phyloP scores from a whole-genome alignment of 2,329 filamentous ascomycete genomes.

The Neophaeococcomyces mojaviensis region DNA sequence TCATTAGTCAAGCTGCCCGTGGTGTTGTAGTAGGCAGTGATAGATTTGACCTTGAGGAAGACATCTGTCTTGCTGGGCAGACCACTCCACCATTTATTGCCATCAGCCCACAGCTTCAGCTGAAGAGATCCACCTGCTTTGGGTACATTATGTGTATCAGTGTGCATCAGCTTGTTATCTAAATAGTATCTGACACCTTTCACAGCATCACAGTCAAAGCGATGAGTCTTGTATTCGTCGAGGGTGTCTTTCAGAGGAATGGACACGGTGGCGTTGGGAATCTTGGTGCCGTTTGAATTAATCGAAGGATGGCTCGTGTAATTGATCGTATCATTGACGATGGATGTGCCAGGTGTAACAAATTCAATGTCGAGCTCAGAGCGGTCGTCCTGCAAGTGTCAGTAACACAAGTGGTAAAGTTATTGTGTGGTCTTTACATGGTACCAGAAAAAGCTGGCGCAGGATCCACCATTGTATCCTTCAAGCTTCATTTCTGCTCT shows the following conservation, averaged over 20 bases:
- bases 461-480: constrained; percentile 24
- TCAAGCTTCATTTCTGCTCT: constrained; percentile 23
- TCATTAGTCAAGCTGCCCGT: constrained; percentile 5
- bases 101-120: constrained; percentile 28
- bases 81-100: constrained; percentile 24
- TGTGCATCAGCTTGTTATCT: constrained; percentile 21
- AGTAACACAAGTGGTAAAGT: not conserved
- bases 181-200: constrained; percentile 23
- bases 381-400: constrained; percentile 20
- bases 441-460: constrained; percentile 28
- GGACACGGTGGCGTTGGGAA: constrained; percentile 23
- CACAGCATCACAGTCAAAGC: constrained; percentile 24
- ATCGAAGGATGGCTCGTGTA: constrained; percentile 26
- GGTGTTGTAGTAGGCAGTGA: constrained; percentile 26
- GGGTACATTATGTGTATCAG: constrained; percentile 18
- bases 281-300: constrained; percentile 16
- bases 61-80: constrained; percentile 25
- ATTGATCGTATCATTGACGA: constrained; percentile 23
- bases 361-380: constrained; percentile 27
- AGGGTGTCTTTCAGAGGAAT: constrained; percentile 17
- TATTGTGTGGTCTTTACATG: constrained; percentile 17
- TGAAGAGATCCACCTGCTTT: constrained; percentile 21
- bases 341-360: constrained; percentile 22
- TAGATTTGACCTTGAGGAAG: constrained; percentile 19
- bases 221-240: constrained; percentile 22